Conservation (phyloP, 2,329 filamentous ascomycete genomes). For the Plectosphaerella cucumerina region DNA sequence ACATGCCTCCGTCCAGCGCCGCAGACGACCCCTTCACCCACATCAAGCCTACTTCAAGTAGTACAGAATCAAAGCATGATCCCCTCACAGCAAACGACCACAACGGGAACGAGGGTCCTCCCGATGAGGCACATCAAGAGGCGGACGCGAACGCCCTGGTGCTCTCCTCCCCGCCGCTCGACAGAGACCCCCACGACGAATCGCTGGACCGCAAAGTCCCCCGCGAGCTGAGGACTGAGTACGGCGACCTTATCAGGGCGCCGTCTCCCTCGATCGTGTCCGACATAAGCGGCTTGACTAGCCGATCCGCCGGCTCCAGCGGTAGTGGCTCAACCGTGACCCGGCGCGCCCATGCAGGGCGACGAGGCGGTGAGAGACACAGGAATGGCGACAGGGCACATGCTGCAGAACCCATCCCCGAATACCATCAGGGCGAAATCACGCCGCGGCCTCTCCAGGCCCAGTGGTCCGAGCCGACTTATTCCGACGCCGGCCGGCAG, state of each 20-base stretch:
- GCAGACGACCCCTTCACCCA: background rate
- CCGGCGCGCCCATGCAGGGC: slow-evolving; percentile 19
- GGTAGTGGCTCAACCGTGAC: slow-evolving; percentile 37
- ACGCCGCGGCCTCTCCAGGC: slow-evolving; percentile 11
- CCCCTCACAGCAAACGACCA: too few species aligned
- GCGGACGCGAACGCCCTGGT: background rate
- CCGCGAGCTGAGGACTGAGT: too few species aligned
- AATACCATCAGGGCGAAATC: slow-evolving; percentile 7
- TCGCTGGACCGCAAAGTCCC: background rate
- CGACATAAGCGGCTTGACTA: slow-evolving; percentile 22
- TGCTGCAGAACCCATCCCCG: slow-evolving; percentile 3
- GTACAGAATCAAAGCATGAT: too few species aligned
- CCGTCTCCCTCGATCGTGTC: slow-evolving; percentile 26
- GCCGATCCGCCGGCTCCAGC: slow-evolving; percentile 32
- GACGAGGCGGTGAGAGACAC: slow-evolving; percentile 8
- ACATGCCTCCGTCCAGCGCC: too few species aligned
- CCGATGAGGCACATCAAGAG: slow-evolving; percentile 7
- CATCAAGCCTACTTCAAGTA: too few species aligned
- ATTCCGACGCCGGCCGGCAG: slow-evolving; percentile 38
- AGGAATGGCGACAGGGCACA: slow-evolving; percentile 13
- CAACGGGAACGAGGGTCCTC: background rate
- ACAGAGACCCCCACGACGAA: background rate
- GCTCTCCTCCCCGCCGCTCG: too few species aligned
- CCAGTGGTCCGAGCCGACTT: slow-evolving; percentile 53
- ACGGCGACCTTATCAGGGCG: slow-evolving; percentile 6